These are phyloP conservation scores for Nigrospora osmanthi DNA, from an alignment of 2,329 filamentous ascomycete species.

Conservation along the genomic window DNA sequence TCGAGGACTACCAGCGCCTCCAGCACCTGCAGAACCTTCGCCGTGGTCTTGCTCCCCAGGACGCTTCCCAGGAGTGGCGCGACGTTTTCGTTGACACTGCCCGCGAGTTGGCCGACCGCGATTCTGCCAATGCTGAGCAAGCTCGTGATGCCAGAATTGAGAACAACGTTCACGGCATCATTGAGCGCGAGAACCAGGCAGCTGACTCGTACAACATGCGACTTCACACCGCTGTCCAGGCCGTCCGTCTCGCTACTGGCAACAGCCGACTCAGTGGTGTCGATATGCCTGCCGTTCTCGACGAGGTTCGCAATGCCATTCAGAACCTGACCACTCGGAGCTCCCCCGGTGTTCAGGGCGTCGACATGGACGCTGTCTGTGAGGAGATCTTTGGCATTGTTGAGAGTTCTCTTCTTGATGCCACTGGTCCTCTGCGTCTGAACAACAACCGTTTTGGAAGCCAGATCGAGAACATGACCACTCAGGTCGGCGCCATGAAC, in stretches of 20 bases:
- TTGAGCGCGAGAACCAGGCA: conserved; percentile 15
- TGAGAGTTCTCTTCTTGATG: conserved; percentile 10
- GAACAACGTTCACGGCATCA: conserved; percentile 13
- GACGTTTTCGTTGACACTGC: conserved; percentile 22
- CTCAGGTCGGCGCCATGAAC: conserved; percentile 16
- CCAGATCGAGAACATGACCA: conserved; percentile 8
- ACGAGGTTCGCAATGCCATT: conserved; percentile 8
- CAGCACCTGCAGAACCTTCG: conserved; percentile 15
- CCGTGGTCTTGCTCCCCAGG: conserved; percentile 8
- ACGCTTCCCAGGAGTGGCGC: conserved; percentile 12
- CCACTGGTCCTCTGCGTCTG: conserved; percentile 8
- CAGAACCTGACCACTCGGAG: conserved; percentile 31
- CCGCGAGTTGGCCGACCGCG: conserved; percentile 26
- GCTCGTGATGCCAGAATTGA: conserved; percentile 12
- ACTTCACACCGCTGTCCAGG: conserved; percentile 19
- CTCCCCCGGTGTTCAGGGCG: not conserved
- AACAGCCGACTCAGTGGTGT: conserved; percentile 4
- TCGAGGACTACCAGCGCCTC: conserved; percentile 24
- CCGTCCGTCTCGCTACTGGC: conserved; percentile 32
- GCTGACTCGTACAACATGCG: conserved; percentile 17
- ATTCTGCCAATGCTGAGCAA: conserved; percentile 15
- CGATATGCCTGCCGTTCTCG: conserved; percentile 7
- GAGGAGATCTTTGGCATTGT: conserved; percentile 14
- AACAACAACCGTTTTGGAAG: conserved; percentile 3
- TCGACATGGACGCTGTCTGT: conserved; percentile 12